Conservation (phyloP, 345 rosid species). For the Pistacia atlantica region DNA sequence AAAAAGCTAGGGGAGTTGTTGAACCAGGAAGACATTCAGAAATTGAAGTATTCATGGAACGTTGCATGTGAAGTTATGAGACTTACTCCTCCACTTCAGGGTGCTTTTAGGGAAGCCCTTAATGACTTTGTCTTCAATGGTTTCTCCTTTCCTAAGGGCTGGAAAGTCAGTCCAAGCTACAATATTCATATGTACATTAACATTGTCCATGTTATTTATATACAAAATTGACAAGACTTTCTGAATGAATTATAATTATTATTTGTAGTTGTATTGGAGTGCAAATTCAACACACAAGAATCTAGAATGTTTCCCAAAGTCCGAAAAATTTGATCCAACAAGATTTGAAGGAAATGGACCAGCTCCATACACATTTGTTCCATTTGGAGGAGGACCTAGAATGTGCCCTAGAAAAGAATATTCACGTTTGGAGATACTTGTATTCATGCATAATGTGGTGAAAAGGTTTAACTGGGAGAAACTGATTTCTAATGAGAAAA, state of each 20-base stretch:
- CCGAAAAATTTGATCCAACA: slow-evolving; percentile 26
- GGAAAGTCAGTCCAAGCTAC: slow-evolving; percentile 13
- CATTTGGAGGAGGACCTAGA: slow-evolving; percentile 32
- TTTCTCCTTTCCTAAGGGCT: slow-evolving; percentile 25
- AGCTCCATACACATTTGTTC: slow-evolving; percentile 24
- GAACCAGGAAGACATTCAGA: slow-evolving; percentile 26
- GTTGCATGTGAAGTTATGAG: slow-evolving; percentile 33
- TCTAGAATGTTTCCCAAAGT: slow-evolving; percentile 19
- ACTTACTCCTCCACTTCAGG: slow-evolving; percentile 29
- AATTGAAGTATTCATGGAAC: slow-evolving; percentile 31
- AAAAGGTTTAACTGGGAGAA: slow-evolving; percentile 26
- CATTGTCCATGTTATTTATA: no score
- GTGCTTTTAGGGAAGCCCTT: slow-evolving; percentile 27
- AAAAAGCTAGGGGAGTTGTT: slow-evolving; percentile 20
- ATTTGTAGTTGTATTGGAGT: slow-evolving; percentile 21
- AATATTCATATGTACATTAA: no score
- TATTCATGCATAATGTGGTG: slow-evolving; percentile 25
- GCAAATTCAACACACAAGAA: slow-evolving; percentile 27
- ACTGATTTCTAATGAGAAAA: slow-evolving; percentile 24
- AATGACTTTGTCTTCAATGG: slow-evolving; percentile 22
- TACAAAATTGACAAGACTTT: no score
- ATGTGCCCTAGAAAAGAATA: slow-evolving; percentile 33
- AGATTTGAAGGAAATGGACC: slow-evolving; percentile 31
- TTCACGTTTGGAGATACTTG: slow-evolving; percentile 29
- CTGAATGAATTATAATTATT: no score